A percentile compares a stretch with the other conserved stretches of the same genome.
These are phyloP conservation scores for Pseudomonodictys pantanalensis DNA, from an alignment of 495 filamentous ascomycete genomes.

Conservation along the genomic window DNA sequence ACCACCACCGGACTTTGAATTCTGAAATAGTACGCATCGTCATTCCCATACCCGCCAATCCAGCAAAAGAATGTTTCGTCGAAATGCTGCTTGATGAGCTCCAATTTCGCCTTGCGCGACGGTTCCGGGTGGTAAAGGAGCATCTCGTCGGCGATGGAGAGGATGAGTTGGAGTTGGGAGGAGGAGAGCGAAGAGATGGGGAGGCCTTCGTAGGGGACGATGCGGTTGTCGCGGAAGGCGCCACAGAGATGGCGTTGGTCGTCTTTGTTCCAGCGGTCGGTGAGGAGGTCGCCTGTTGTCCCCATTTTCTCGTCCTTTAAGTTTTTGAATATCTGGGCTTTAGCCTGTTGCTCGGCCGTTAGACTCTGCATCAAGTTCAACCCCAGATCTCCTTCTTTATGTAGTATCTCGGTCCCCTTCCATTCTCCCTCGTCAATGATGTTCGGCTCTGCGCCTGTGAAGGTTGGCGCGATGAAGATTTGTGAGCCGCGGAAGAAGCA, in stretches of 20 bases:
- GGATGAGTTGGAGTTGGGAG: conserved; percentile 53
- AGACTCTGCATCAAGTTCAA: conserved; percentile 67
- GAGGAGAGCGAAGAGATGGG: conserved; percentile 46
- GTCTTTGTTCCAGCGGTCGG: conserved; percentile 69
- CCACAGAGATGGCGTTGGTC: conserved; percentile 72
- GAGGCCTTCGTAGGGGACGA: conserved; percentile 71
- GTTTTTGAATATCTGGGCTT: conserved; percentile 55
- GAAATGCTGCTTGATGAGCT: conserved; percentile 51
- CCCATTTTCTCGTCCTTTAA: conserved; percentile 63
- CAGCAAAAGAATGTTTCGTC: conserved; percentile 71
- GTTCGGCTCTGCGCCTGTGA: conserved; percentile 76
- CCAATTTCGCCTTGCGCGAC: conserved; percentile 52
- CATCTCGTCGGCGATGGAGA: conserved; percentile 57
- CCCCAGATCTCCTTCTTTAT: conserved; percentile 61
- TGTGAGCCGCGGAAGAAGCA: conserved; percentile 60
- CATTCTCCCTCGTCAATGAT: conserved; percentile 63
- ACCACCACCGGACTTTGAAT: conserved; percentile 71
- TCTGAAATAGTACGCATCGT: conserved; percentile 72
- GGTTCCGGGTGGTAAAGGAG: conserved; percentile 59
- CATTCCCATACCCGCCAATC: conserved; percentile 65
- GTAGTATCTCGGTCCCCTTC: conserved; percentile 60
- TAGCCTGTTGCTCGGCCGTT: conserved; percentile 43
- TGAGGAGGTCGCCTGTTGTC: conserved; percentile 33
- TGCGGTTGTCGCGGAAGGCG: conserved; percentile 71
- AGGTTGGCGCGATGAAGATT: conserved; percentile 65